Evolutionary conservation across 345 rosid species (phyloP), one percentile per base, ranked within the genome.

Genomic region (Anacardium occidentale): DNA sequence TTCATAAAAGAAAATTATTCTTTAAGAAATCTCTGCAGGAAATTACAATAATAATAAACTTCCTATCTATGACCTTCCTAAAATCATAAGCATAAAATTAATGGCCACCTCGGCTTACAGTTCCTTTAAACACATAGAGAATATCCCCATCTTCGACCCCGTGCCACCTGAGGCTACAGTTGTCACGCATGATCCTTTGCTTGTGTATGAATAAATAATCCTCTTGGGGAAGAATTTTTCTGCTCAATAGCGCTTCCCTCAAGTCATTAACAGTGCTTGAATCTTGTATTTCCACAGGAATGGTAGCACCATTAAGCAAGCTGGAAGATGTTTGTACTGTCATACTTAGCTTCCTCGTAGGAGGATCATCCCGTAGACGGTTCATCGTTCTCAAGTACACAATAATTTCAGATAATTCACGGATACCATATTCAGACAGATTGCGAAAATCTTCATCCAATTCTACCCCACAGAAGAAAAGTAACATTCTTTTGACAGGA

Each of bases 141-240:
- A 64, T 66, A 10, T 91, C 98, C 10, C 88, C 94, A 70, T 83
- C 69, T 53, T 89, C 89, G 37, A 89, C 92, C 3, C 96, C 94
- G 65, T 91, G 98, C 97, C 97, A 91, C 29, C 84, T 76, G 26
- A 90, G 88, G 79, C 90, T 89, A 75, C 95, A 90, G 50, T 68
- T 70, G 12, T 86, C 89, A 20, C 88, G 78, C 97, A 92, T 92
- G 61, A 92, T 87, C 83, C 97, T 71, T 74, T 89, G 98, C 77
- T 86, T 92, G 75, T 92, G 97, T 25, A 95, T 87, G 74, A 90
- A 92, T 76, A 92, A 75, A 59, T 92, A 95, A 56, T 91, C 94
- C 29, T 91, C 96, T 48, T 25, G 70, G 1, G 96, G 97, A 55
- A 92, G 80, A 52, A 79, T 82, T 69, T 85, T 82, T 24, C 76